Evolutionary conservation across 2,329 filamentous ascomycete species (phyloP).

Genomic region (Alternaria burnsii): DNA sequence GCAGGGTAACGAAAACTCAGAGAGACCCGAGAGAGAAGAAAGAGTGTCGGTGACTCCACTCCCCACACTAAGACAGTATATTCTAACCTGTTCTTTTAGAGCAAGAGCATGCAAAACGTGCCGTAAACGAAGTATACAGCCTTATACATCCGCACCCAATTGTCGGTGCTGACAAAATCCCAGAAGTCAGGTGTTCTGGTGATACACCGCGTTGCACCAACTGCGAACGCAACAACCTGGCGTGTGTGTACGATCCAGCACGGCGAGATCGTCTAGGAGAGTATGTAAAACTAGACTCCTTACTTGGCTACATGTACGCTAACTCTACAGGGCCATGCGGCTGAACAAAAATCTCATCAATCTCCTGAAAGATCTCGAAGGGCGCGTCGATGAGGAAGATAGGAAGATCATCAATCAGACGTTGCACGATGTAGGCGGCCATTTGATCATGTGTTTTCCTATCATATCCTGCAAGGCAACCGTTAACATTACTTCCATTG

Average conservation of each 20-base stretch:
- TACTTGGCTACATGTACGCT: neutral
- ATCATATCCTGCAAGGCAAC: neutral
- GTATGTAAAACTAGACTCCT: conserved; percentile 8
- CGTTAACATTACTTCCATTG: neutral
- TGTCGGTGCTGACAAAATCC: neutral
- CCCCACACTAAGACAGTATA: neutral
- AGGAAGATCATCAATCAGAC: conserved; percentile 26
- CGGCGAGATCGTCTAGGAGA: conserved; percentile 36
- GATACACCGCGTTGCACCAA: conserved; percentile 29
- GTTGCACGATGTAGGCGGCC: conserved; percentile 27
- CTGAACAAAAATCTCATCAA: conserved; percentile 28
- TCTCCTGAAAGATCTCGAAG: conserved; percentile 31
- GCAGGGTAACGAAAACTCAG: conserved; percentile 8
- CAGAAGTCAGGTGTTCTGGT: conserved; percentile 39
- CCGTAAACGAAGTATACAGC: conserved; percentile 30
- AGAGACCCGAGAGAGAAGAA: conserved; percentile 24
- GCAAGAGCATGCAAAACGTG: conserved; percentile 35
- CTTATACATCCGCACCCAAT: neutral
- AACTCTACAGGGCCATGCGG: conserved; percentile 26
- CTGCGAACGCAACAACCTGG: conserved; percentile 22
- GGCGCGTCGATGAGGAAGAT: conserved; percentile 22
- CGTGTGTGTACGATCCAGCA: conserved; percentile 35
- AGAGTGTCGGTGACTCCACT: conserved; percentile 24
- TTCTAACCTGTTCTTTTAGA: conserved; percentile 11
- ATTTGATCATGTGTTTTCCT: neutral